Evolutionary conservation across 1,284 basidiomycete genomes (phyloP).

Genomic region (Mycocalia duriaeana): DNA sequence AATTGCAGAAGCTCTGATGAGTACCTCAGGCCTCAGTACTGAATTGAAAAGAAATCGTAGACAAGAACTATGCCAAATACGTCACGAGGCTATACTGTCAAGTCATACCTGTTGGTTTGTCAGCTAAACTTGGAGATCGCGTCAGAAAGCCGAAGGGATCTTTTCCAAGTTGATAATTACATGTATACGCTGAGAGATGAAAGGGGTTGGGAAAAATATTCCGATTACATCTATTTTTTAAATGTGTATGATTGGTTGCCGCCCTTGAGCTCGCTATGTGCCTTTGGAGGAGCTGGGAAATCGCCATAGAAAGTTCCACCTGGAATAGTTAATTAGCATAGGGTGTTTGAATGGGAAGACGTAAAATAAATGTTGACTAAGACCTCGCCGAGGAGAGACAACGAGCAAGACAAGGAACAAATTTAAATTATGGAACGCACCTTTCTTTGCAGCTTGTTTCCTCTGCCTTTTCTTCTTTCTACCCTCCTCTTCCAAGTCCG

Average conservation of each 20-base stretch:
- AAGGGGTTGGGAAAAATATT: no score
- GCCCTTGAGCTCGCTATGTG: constrained; percentile 60
- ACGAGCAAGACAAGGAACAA: constrained; percentile 3
- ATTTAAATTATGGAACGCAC: constrained; percentile 26
- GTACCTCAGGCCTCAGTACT: no score
- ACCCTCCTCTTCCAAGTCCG: constrained; percentile 34
- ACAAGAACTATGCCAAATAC: no score
- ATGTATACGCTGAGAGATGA: no score
- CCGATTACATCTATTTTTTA: no score
- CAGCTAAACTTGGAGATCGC: no score
- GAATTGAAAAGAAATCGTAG: no score
- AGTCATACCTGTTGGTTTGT: no score
- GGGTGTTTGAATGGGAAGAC: background rate
- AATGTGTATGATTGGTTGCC: constrained; percentile 73
- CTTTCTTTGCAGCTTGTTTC: constrained; percentile 34
- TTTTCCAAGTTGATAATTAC: no score
- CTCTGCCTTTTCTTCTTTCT: constrained; percentile 47
- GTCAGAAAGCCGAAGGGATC: no score
- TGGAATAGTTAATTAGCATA: constrained; percentile 20
- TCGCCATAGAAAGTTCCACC: constrained; percentile 45
- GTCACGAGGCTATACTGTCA: no score
- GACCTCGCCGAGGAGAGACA: background rate
- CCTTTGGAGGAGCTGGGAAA: constrained; percentile 65
- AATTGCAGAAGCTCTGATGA: no score
- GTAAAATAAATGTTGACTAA: background rate